Percentiles rank a stretch among this genome's conserved stretches.
Conservation (phyloP, 2,329 filamentous ascomycete genomes). For the Apiospora malaysiana region DNA sequence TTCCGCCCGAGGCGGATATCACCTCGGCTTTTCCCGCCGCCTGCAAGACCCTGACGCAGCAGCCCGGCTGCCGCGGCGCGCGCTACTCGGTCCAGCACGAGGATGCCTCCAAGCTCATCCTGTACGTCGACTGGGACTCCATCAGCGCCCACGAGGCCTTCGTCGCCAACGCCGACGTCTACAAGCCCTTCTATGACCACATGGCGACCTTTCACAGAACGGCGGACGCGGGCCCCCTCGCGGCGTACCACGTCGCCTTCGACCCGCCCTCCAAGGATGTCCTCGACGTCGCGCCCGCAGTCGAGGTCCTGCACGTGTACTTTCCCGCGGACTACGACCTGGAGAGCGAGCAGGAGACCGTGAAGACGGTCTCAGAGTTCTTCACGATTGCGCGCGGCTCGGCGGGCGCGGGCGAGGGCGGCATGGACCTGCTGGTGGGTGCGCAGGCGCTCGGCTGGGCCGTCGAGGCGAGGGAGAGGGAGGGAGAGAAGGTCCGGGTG, state of each 20-base stretch:
- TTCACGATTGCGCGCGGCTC: neutral
- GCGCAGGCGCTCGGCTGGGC: neutral
- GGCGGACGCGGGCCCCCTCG: neutral
- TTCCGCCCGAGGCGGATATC: neutral
- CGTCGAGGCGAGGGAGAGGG: neutral
- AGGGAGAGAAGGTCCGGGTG: slow-evolving; percentile 1
- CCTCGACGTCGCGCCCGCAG: slow-evolving; percentile 5
- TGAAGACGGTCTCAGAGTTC: neutral
- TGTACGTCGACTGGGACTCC: slow-evolving; percentile 17
- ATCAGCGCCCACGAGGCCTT: neutral
- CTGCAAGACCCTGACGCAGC: neutral
- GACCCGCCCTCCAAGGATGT: neutral
- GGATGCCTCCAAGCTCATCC: neutral
- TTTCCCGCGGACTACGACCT: neutral
- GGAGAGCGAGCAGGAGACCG: neutral
- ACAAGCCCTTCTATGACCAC: neutral
- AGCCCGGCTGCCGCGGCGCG: slow-evolving; percentile 10
- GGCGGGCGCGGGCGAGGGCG: neutral
- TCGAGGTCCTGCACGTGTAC: neutral
- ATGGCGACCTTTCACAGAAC: neutral
- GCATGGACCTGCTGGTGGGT: neutral
- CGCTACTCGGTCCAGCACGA: slow-evolving; percentile 13
- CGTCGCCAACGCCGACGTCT: neutral
- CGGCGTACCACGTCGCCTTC: slow-evolving; percentile 10
- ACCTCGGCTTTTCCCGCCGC: neutral